Conservation (phyloP, 73 alveolate genomes). For the Paramecium octaurelia region DNA sequence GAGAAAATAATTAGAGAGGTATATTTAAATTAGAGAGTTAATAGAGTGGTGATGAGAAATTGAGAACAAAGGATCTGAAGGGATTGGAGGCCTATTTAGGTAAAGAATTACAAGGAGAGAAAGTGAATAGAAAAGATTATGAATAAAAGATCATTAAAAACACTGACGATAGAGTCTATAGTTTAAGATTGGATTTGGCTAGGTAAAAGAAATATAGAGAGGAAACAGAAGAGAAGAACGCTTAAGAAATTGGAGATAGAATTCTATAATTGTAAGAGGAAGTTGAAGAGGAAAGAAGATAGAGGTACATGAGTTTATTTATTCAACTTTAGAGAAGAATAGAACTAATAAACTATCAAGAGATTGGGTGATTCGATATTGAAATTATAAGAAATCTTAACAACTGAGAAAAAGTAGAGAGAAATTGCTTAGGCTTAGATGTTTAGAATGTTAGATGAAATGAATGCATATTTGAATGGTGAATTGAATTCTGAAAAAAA, state of each 20-base stretch:
- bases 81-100: conserved; percentile 68
- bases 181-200: conserved; percentile 76
- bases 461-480: conserved; percentile 63
- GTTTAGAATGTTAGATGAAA: conserved; percentile 78
- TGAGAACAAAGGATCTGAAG: conserved; percentile 73
- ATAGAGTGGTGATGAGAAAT: conserved; percentile 25
- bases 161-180: conserved; percentile 72
- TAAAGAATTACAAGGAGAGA: conserved; percentile 73
- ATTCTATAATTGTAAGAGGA: conserved; percentile 10
- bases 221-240: conserved; percentile 59
- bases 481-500: conserved; percentile 65
- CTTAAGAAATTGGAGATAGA: conserved; percentile 44
- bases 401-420: conserved; percentile 68
- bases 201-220: conserved; percentile 79
- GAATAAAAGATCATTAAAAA: conserved; percentile 69
- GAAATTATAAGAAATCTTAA: conserved; percentile 72
- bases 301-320: not conserved
- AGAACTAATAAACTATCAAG: conserved; percentile 48
- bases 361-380: conserved; percentile 70
- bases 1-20: conserved; percentile 39
- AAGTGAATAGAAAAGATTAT: conserved; percentile 72
- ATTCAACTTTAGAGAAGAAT: conserved; percentile 64
- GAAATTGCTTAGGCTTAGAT: conserved; percentile 71
- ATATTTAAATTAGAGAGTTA: not conserved
- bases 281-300: conserved; percentile 66